phyloP scores from a whole-genome alignment of 495 filamentous ascomycete species.

The Lepidopterella palustris region DNA sequence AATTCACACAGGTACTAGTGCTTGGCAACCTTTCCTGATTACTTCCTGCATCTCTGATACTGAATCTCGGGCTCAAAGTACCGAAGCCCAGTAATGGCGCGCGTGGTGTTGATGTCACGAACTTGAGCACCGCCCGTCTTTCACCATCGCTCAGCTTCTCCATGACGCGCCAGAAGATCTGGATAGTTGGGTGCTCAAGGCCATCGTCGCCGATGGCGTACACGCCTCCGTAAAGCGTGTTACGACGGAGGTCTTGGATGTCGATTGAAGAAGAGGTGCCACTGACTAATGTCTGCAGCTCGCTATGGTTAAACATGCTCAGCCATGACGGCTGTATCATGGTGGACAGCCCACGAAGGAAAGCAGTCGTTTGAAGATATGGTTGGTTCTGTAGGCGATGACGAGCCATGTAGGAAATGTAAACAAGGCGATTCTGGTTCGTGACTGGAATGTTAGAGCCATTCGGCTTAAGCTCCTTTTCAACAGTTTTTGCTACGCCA shows the following conservation, averaged over 20 bases:
- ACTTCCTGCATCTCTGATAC: slow-evolving; percentile 76
- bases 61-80: slow-evolving; percentile 78
- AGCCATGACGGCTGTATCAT: slow-evolving; percentile 93
- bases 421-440: slow-evolving; percentile 85
- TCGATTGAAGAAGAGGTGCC: slow-evolving; percentile 80
- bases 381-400: slow-evolving; percentile 79
- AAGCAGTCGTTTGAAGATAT: slow-evolving; percentile 70
- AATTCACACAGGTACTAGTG: slow-evolving; percentile 94
- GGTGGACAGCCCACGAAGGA: slow-evolving; percentile 72
- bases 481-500: slow-evolving; percentile 45
- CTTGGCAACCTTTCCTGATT: slow-evolving; percentile 80
- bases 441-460: slow-evolving; percentile 78
- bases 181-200: slow-evolving; percentile 72
- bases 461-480: slow-evolving; percentile 64
- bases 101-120: slow-evolving; percentile 88
- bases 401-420: slow-evolving; percentile 83
- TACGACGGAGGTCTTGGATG: slow-evolving; percentile 74
- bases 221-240: slow-evolving; percentile 82
- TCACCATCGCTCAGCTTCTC: slow-evolving; percentile 63
- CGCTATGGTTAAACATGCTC: slow-evolving; percentile 95
- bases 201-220: slow-evolving; percentile 85
- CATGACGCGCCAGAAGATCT: slow-evolving; percentile 92
- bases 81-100: slow-evolving; percentile 90
- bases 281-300: slow-evolving; percentile 86
- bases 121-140: slow-evolving; percentile 81